Percentiles rank a stretch among this genome's conserved stretches.
phyloP scores from a whole-genome alignment of 2,329 filamentous ascomycete species.

The Chrysosporium keratinophilum region DNA sequence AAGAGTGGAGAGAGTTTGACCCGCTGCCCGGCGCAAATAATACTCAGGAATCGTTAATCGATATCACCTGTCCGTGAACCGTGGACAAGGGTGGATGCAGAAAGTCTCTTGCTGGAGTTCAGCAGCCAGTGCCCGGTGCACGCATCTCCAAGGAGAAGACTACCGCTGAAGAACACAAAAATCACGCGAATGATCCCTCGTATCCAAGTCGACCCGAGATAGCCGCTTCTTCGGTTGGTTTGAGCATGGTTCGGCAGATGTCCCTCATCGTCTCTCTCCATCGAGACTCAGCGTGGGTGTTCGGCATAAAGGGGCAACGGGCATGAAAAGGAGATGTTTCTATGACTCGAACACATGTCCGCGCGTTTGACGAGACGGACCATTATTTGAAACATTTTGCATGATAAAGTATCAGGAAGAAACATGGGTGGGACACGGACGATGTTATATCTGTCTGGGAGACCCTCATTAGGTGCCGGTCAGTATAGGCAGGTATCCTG shows the following conservation, averaged over 20 bases:
- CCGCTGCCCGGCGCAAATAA: not conserved
- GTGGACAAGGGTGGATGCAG: not conserved
- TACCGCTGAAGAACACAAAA: no score
- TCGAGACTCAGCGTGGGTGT: not conserved
- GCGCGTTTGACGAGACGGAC: no score
- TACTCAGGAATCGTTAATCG: not conserved
- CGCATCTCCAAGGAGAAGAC: no score
- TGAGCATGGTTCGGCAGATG: not conserved
- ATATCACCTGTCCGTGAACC: not conserved
- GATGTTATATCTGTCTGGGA: constrained; percentile 1
- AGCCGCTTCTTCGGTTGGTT: not conserved
- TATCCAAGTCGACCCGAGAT: not conserved
- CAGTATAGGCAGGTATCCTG: not conserved
- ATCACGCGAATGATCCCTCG: constrained; percentile 1
- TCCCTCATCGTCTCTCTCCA: not conserved
- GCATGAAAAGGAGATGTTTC: not conserved
- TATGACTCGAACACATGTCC: not conserved
- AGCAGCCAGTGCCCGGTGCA: no score
- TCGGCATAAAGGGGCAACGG: no score
- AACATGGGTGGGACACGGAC: not conserved
- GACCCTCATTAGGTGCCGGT: not conserved
- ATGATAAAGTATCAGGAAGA: not conserved
- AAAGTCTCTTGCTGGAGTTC: not conserved
- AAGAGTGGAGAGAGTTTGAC: constrained; percentile 7
- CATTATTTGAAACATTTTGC: not conserved